A percentile compares a stretch with the other conserved stretches of the same genome.
These are phyloP conservation scores for Aurantiochytrium sp. DNA, from an alignment of 108 stramenopile genomes.

Conservation along the genomic window DNA sequence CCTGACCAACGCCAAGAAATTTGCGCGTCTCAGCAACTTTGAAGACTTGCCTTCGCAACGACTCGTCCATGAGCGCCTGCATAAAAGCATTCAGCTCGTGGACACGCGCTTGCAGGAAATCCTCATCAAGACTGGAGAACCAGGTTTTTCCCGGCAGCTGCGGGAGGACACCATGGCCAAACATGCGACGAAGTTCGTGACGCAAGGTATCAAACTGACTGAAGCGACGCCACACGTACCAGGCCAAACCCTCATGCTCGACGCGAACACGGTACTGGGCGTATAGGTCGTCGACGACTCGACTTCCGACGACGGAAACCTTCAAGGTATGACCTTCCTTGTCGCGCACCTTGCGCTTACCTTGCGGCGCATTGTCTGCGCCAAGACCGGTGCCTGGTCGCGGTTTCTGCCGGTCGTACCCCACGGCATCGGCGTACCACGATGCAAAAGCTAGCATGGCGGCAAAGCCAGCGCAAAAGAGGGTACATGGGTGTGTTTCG, in stretches of 20 bases:
- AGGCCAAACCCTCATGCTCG: not conserved
- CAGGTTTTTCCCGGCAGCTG: slow-evolving; percentile 12
- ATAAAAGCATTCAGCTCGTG: not conserved
- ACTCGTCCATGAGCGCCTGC: not conserved
- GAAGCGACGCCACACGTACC: not conserved
- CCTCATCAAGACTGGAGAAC: not conserved
- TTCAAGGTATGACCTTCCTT: not conserved
- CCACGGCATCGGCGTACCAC: not conserved
- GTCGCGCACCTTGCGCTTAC: not conserved
- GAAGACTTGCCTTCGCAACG: not conserved
- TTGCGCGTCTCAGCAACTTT: slow-evolving; percentile 10
- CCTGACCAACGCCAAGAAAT: not conserved
- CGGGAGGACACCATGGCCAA: not conserved
- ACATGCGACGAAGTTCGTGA: not conserved
- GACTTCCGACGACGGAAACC: not conserved
- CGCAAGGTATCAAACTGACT: not conserved
- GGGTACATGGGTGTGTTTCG: not conserved
- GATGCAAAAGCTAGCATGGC: not conserved
- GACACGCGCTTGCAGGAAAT: not conserved
- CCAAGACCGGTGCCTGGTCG: not conserved
- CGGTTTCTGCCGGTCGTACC: not conserved
- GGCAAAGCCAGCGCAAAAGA: not conserved
- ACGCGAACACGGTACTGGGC: not conserved
- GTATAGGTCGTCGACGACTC: not conserved
- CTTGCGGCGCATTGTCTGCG: not conserved